These are phyloP conservation scores for Pleomassaria siparia DNA, from an alignment of 2,329 filamentous ascomycete genomes.

Conservation along the genomic window DNA sequence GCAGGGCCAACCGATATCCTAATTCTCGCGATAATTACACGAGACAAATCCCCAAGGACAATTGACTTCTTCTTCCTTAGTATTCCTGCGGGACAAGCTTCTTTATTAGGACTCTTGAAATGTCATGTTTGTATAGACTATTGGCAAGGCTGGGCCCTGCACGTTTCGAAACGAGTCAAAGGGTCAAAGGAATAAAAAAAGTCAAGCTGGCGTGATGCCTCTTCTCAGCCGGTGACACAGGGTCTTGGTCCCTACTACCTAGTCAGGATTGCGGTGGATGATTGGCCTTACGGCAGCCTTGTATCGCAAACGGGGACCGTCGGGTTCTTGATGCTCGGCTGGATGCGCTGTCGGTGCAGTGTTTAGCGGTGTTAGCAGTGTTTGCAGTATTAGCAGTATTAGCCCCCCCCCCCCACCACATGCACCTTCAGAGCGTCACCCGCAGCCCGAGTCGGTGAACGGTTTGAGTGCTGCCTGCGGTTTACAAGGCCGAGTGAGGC, in stretches of 20 bases:
- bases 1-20: no score
- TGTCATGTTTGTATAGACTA: not conserved
- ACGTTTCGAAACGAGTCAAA: conserved; percentile 3
- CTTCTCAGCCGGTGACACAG: conserved; percentile 8
- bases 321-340: conserved; percentile 26
- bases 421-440: conserved; percentile 17
- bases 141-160: conserved; percentile 1
- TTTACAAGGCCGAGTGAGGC: not conserved
- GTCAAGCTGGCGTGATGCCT: conserved; percentile 11
- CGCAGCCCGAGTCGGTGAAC: conserved; percentile 36
- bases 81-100: not conserved
- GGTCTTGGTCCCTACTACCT: conserved; percentile 24
- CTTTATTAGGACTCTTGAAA: not conserved
- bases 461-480: conserved; percentile 14
- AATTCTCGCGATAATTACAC: no score
- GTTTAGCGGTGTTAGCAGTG: no score
- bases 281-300: conserved; percentile 27
- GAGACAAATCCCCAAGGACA: not conserved
- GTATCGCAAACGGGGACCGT: conserved; percentile 19
- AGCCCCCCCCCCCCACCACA: conserved; percentile 24
- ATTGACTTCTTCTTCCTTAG: not conserved
- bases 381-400: no score
- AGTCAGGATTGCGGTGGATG: conserved; percentile 2
- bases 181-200: conserved; percentile 2
- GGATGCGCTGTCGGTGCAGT: conserved; percentile 39